These are phyloP conservation scores for Trichoderma koningiopsis DNA, from an alignment of 2,329 filamentous ascomycete genomes.

Conservation along the genomic window DNA sequence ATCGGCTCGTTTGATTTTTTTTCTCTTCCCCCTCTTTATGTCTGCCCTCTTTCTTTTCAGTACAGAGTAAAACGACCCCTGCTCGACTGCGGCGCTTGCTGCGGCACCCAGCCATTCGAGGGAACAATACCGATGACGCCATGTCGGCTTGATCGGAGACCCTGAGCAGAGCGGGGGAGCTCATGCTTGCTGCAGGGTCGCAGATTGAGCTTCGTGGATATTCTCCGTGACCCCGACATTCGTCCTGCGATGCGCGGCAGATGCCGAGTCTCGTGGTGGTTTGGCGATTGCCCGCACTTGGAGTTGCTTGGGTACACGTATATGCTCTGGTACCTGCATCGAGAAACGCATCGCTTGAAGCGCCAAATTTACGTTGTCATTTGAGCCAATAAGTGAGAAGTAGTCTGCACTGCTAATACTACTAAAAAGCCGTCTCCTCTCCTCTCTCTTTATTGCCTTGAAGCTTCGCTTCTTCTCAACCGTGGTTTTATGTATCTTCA, in stretches of 20 bases:
- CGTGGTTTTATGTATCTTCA: no score
- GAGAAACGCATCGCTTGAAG: neutral
- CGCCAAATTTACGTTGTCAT: neutral
- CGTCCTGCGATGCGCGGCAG: neutral
- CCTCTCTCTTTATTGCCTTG: no score
- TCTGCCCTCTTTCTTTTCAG: neutral
- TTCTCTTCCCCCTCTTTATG: neutral
- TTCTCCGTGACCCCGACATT: slow-evolving; percentile 6
- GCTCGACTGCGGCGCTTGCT: neutral
- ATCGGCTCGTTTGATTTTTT: slow-evolving; percentile 19
- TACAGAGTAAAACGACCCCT: neutral
- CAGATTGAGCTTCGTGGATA: neutral
- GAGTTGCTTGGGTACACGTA: neutral
- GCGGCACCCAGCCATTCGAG: neutral
- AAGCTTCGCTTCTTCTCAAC: neutral
- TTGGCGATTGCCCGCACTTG: neutral
- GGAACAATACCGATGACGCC: slow-evolving; percentile 2
- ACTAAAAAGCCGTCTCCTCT: neutral
- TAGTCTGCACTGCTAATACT: neutral
- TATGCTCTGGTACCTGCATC: neutral
- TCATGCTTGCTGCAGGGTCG: neutral
- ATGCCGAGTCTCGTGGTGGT: neutral
- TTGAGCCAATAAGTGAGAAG: no score
- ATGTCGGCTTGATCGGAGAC: slow-evolving; percentile 9
- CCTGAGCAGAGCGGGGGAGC: neutral